Evolutionary conservation across 1,284 basidiomycete genomes (phyloP), one percentile per base, ranked within the genome.

Genomic region (Veloboletus limbatus): DNA sequence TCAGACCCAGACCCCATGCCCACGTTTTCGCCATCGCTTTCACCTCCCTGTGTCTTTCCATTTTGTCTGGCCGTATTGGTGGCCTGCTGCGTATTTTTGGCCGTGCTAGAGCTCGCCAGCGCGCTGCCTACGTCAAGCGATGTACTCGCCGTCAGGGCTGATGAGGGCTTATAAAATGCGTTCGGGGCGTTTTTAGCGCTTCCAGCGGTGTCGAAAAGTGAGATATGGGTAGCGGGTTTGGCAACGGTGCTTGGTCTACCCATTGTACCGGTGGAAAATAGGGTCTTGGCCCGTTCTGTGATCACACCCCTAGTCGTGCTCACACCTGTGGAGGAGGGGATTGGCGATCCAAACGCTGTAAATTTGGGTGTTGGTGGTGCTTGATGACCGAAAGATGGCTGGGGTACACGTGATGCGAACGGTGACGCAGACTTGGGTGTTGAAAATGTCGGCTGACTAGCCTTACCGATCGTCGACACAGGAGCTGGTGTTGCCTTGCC

Each of bases 101-200:
- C 17, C 1, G 26, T 14, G 26, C 38, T 34, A 6, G 47, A 39
- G 11, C 27, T 33, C 10, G 34, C 44, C 26, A 47, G 40, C 5
- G 25, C 37, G 8, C 48, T 43, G 13, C 26, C 41, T 16, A 33
- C 27, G 17, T 48, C 53, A 6, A 54, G 27, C 3, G 44, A 35
- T 4, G 21, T 16, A 21, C 22, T 45, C 13, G 22, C 25, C 2
- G 10, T 20, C 4, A 18, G 26, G 2, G 33, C 32, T 10, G 41
- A 37, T 4, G 78, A 72, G 0, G 80, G 79, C 31, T 73, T 69
- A 57, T 78, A 84, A 58, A 85, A 85, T 5, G 82, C 82, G 53
- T 84, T 85, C 26, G 69, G 71, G 3, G 70, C 69, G 33, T 67
- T 67, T 44, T 72, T 74, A 2, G 81, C 79, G 18, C 73, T 72